Evolutionary conservation across 1,284 basidiomycete genomes (phyloP).

Genomic region (Ceratobasidium sp.): DNA sequence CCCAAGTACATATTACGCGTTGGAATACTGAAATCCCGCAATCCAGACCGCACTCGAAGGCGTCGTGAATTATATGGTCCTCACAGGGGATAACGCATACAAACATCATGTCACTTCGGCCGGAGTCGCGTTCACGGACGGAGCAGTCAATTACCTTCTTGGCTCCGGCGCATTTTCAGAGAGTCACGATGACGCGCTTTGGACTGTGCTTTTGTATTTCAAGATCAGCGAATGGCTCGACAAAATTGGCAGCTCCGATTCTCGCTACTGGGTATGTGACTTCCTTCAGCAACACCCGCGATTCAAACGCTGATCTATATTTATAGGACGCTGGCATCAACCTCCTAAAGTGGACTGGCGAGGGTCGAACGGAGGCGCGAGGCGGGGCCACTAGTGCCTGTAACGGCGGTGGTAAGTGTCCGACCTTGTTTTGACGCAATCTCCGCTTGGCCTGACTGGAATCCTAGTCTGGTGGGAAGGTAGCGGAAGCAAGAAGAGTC

Average conservation of each 20-base stretch:
- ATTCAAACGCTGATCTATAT: not conserved
- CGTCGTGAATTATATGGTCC: conserved; percentile 28
- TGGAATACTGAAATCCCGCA: too few species aligned
- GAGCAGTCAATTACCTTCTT: conserved; percentile 17
- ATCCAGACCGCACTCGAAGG: conserved; percentile 21
- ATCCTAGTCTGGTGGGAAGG: conserved; percentile 69
- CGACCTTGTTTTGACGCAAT: conserved; percentile 1
- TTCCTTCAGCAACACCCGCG: not conserved
- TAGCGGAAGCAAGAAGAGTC: conserved; percentile 57
- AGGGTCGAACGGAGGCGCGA: conserved; percentile 18
- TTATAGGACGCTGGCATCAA: conserved; percentile 15
- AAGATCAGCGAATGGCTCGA: conserved; percentile 28
- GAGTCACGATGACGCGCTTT: conserved; percentile 26
- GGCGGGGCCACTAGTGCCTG: conserved; percentile 60
- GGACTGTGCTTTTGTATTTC: conserved; percentile 27
- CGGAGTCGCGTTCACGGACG: conserved; percentile 19
- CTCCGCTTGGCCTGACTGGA: conserved; percentile 8
- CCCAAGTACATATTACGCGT: not conserved
- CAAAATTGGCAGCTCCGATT: conserved; percentile 14
- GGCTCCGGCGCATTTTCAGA: conserved; percentile 2
- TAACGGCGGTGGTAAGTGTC: conserved; percentile 60
- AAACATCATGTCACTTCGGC: conserved; percentile 25
- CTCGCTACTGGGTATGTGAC: conserved; percentile 13
- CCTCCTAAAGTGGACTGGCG: conserved; percentile 9
- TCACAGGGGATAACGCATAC: conserved; percentile 19